Evolutionary conservation across 805 yeast species (phyloP).

Genomic region (Zygosaccharomyces gambellarensis): DNA sequence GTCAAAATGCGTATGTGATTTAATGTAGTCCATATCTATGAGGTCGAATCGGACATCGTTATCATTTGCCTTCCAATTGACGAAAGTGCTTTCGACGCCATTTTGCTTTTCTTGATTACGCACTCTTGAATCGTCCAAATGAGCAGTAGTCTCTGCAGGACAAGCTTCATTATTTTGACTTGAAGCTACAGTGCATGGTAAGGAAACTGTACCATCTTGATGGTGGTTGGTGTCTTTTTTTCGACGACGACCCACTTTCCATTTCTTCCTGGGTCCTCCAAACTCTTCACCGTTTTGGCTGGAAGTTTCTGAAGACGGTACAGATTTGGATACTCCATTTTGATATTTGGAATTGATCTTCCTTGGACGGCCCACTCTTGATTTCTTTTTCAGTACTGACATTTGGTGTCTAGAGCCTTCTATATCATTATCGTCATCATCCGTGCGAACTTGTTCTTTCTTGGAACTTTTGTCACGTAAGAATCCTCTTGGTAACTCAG

Average conservation of each 20-base stretch:
- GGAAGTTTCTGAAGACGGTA: background rate
- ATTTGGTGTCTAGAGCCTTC: background rate
- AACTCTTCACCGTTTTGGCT: background rate
- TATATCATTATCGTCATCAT: background rate
- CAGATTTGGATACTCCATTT: background rate
- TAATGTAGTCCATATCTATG: slow-evolving; percentile 19
- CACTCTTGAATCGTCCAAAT: background rate
- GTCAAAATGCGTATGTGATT: background rate
- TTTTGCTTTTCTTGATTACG: slow-evolving; percentile 1
- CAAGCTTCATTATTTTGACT: background rate
- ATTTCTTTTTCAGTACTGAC: background rate
- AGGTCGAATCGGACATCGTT: slow-evolving; percentile 14
- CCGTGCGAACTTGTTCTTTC: background rate
- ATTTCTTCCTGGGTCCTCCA: background rate
- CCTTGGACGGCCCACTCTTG: background rate
- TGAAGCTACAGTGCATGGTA: background rate
- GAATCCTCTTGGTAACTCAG: slow-evolving; percentile 24
- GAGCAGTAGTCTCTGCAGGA: background rate
- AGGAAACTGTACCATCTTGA: background rate
- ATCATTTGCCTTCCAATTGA: slow-evolving; percentile 13
- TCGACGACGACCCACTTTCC: background rate
- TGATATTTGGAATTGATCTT: background rate
- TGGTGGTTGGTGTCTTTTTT: background rate
- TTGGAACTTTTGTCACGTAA: slow-evolving; percentile 15
- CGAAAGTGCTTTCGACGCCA: slow-evolving; percentile 9